Conservation (phyloP, 2,329 filamentous ascomycete species). For the Rutstroemia sp. region DNA sequence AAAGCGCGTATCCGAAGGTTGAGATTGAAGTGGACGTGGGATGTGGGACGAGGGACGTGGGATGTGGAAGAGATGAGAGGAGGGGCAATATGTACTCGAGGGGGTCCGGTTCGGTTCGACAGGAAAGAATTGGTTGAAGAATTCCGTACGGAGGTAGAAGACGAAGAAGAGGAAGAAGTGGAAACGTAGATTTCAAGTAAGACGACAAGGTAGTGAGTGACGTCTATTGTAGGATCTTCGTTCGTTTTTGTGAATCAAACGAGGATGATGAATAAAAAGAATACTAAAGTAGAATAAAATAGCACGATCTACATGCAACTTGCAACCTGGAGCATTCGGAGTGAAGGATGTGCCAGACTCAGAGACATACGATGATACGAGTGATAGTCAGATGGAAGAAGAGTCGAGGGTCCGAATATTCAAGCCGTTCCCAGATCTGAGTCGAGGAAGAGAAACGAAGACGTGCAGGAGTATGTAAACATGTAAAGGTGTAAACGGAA, state of each 20-base stretch:
- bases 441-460: no score
- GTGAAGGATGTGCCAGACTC: not conserved
- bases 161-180: not conserved
- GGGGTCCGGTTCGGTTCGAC: no score
- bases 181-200: not conserved
- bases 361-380: no score
- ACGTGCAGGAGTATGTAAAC: no score
- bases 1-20: not conserved
- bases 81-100: not conserved
- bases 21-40: not conserved
- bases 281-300: not conserved
- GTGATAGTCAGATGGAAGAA: no score
- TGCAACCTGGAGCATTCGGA: not conserved
- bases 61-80: not conserved
- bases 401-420: no score
- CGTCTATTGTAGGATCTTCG: not conserved
- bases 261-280: not conserved
- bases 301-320: constrained; percentile 5
- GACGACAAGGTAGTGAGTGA: not conserved
- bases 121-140: no score
- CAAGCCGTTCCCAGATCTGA: no score
- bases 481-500: no score
- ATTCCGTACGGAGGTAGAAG: no score
- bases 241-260: not conserved
- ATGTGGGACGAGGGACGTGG: constrained; percentile 5